Conservation (phyloP, 768 basidiomycete species). For the Russula compacta region DNA sequence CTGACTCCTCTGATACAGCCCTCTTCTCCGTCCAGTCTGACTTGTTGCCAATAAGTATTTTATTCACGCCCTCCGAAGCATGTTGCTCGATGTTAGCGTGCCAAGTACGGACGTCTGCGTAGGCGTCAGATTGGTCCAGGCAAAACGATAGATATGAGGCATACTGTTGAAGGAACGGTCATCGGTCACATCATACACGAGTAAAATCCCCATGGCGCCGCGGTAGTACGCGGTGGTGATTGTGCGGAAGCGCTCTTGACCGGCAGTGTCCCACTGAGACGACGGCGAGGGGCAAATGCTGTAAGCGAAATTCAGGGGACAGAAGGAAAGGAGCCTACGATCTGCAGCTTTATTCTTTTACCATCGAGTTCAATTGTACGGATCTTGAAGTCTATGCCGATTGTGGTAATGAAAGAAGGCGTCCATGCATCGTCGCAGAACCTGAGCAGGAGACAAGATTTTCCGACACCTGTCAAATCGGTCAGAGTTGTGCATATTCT, state of each 20-base stretch:
- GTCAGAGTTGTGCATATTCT: neutral
- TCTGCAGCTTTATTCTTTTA: slow-evolving; percentile 97
- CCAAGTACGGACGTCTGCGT: slow-evolving; percentile 93
- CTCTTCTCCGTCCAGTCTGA: slow-evolving; percentile 98
- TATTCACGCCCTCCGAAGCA: slow-evolving; percentile 98
- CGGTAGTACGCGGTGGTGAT: slow-evolving; percentile 99
- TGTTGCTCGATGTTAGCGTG: slow-evolving; percentile 97
- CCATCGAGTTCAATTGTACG: slow-evolving; percentile 97
- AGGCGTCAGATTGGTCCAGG: neutral
- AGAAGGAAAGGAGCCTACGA: slow-evolving; percentile 47
- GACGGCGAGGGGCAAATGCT: neutral
- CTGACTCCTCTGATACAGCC: slow-evolving; percentile 85
- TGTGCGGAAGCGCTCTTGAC: slow-evolving; percentile 96
- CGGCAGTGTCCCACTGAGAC: slow-evolving; percentile 93
- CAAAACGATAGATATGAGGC: slow-evolving; percentile 25
- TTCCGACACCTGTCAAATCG: slow-evolving; percentile 66
- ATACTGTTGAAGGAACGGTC: slow-evolving; percentile 91
- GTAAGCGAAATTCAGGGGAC: neutral
- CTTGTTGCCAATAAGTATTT: slow-evolving; percentile 98
- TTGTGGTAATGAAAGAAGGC: slow-evolving; percentile 97
- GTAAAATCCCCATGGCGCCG: slow-evolving; percentile 95
- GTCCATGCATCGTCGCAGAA: slow-evolving; percentile 99
- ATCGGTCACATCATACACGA: slow-evolving; percentile 98
- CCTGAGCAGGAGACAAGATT: slow-evolving; percentile 89
- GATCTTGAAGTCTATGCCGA: slow-evolving; percentile 99